Evolutionary conservation across 2,329 filamentous ascomycete genomes (phyloP), one percentile per base, ranked within the genome.

Genomic region (Juglanconis juglandina): DNA sequence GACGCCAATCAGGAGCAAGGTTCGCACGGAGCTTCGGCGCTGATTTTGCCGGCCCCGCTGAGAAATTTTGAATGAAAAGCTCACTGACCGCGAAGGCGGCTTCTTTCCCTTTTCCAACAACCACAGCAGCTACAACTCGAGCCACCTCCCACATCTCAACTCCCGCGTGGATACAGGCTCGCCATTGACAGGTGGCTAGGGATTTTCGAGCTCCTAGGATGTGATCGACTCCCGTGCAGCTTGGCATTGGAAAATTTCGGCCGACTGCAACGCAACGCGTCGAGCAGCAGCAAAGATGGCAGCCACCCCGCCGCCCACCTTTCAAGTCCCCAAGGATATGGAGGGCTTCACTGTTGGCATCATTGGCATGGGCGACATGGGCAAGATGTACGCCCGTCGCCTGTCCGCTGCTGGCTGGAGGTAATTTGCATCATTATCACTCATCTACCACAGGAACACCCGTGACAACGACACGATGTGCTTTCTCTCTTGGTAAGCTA

Each of bases 291-390:
- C 24, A 5, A 58, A 51, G 34, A 71, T 71, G 70, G 66, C 70
- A 39, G 50, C 64, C 32, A 50, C 66, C 24, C 35, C 46, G 9
- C 49, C 64, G 30, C 50, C 56, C 49, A 44, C 50, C 8, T 39
- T 39, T 9, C 60, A 58, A 50, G 62, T 76, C 64, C 77, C 78
- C 17, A 63, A 69, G 13, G 78, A 71, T 66, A 85, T 85, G 87
- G 85, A 88, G 68, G 81, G 84, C 70, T 91, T 91, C 73, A 86
- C 89, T 64, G 85, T 99, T 67, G 95, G 95, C 67, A 90, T 99
- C 71, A 99, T 99, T 73, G 95, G 95, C 63, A 97, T 99, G 93
- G 95, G 95, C 66, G 94, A 97, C 71, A 99, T 99, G 95, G 95
- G 95, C 71, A 96, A 89, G 83, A 96, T 99, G 92, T 99, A 99